Base-by-base conservation (phyloP, 2,329 filamentous ascomycete genomes). In the Colletotrichum sidae region DNA sequence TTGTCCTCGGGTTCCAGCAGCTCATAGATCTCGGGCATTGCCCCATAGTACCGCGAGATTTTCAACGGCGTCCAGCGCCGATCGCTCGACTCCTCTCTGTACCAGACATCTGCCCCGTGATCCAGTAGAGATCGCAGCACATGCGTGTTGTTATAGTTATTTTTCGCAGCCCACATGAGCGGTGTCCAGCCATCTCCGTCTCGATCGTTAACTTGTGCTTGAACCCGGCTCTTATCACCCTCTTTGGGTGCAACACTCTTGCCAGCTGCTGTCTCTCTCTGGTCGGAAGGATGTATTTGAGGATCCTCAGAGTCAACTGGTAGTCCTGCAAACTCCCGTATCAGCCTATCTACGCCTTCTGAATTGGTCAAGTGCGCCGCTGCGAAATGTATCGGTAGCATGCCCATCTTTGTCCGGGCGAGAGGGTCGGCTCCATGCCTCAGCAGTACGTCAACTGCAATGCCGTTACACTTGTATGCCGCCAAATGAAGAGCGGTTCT, bases 111-210 rank as follows among this genome's bases (percentile, higher is more conserved):
- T 8, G 70, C 69, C 8, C 70, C 69, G 1, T 56, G 37, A 7
- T 46, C 60, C 12, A 71, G n/a, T 8, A 71, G 53, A 11, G 56
- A 42, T 4, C 67, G 38, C 45, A 17, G 11, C 9, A 8, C n/a
- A 4, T 47, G 34, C 2, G 42, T 3, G 8, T 17, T 38, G 5
- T 17, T 45, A 10, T 37, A 33, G 3, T 41, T 53, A 42, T 4
- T 13, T 41, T 56, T 62, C 10, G 39, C 37, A n/a, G 68, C 66
- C 70, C 69, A 71, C 38, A 69, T 50, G 1, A 70, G 60, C 8
- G 70, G 68, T 2, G 70, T 70, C 70, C 70, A 71, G 15, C 63
- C 67, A 56, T 70, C 68, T 3, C 33, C 47, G 41, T 71, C 70
- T 13, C 15, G 42, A 25, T 9, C 17, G 13, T 58, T 35, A 15